These are phyloP conservation scores for Podosphaera xanthii DNA, from an alignment of 2,329 filamentous ascomycete species.

Conservation along the genomic window DNA sequence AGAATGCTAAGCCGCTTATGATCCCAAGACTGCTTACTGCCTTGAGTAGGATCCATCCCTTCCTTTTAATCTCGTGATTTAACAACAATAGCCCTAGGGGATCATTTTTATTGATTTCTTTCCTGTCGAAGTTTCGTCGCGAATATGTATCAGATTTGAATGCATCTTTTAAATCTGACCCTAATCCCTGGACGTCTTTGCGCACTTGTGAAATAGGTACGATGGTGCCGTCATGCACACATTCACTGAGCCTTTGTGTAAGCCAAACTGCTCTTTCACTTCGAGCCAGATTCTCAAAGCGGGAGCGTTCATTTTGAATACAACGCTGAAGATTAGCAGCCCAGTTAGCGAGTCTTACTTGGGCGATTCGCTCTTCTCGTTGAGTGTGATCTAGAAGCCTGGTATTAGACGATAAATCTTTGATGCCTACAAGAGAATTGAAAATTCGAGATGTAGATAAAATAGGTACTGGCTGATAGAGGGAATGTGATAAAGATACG, in stretches of 20 bases:
- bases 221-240: constrained; percentile 39
- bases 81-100: constrained; percentile 58
- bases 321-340: constrained; percentile 59
- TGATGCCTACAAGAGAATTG: constrained; percentile 13
- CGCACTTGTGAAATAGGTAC: constrained; percentile 24
- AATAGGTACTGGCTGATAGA: constrained; percentile 19
- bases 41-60: constrained; percentile 46
- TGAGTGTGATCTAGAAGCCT: constrained; percentile 35
- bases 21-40: constrained; percentile 52
- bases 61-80: constrained; percentile 38
- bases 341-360: constrained; percentile 61
- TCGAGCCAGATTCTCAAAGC: constrained; percentile 38
- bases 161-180: constrained; percentile 5
- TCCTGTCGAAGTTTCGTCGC: constrained; percentile 2
- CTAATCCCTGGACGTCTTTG: constrained; percentile 5
- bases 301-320: constrained; percentile 46
- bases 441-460: constrained; percentile 8
- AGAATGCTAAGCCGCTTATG: constrained; percentile 47
- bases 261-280: constrained; percentile 47
- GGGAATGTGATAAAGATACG: constrained; percentile 10
- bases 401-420: constrained; percentile 33
- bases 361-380: constrained; percentile 35
- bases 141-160: constrained; percentile 9
- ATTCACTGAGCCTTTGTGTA: constrained; percentile 40
- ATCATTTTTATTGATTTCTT: constrained; percentile 27